Base-by-base conservation (phyloP, 2,329 filamentous ascomycete species). In the Truncatella angustata region DNA sequence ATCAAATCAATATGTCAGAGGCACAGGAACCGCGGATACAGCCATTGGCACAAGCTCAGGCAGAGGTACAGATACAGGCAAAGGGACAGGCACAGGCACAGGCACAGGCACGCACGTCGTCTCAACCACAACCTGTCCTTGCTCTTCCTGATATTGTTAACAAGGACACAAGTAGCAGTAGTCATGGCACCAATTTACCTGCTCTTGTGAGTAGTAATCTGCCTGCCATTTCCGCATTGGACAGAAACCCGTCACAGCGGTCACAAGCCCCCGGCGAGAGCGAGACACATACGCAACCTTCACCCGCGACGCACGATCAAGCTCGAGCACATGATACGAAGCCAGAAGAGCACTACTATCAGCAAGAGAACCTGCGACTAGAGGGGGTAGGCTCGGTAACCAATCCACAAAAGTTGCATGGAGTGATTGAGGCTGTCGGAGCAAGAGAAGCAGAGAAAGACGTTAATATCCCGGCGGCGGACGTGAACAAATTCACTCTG, bases 1-100 rank as follows among this genome's bases (percentile, higher is more conserved):
- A 62, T 62, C 63, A 65, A 67, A 67, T 66, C 63, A 65, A 50
- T 64, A 66, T 65, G 65, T 60, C 63, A 66, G 65, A 66, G 60
- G 60, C 61, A 65, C 60, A 66, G 58, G 58, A 66, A 60, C 65
- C 64, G 64, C 65, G 14, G 28, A 32, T 32, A 32, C 28, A 32
- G 28, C 28, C 24, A 28, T 16, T 28, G 24, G 16, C 28, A 44
- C 21, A 24, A 16, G 21, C 64, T 65, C 61, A 65, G 65, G 65
- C 61, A 64, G 60, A 62, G 63, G 60, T 60, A 63, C 60, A 62
- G 64, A 61, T 61, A n/a, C 40, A 11, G n/a, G n/a, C n/a, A n/a
- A n/a, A n/a, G n/a, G n/a, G n/a, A 24, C 40, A 16, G 43, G 24
- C 16, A 46, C 43, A 46, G 28, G 24, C 43, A 20, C 43, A 46